These are phyloP conservation scores for Pharnaceum exiguum DNA, from an alignment of 148 eudicot species.

Conservation along the genomic window DNA sequence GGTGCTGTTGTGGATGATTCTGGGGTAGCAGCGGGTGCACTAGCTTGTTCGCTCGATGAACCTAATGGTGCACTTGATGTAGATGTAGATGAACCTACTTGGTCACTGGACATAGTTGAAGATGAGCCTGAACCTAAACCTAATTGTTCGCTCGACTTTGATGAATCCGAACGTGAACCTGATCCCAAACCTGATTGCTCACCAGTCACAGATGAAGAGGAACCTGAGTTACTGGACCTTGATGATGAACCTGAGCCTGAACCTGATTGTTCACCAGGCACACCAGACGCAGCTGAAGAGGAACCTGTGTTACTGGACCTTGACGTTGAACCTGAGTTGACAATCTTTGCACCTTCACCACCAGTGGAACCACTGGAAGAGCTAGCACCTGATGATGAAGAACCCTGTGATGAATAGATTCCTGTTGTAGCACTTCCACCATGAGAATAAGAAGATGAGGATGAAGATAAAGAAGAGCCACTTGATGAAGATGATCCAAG, in stretches of 20 bases:
- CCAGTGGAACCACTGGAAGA: not conserved
- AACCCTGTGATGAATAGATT: not conserved
- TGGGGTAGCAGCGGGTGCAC: not conserved
- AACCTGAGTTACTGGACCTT: not conserved
- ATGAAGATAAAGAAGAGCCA: conserved; percentile 13
- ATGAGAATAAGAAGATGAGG: conserved; percentile 6
- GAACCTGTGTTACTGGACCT: not conserved
- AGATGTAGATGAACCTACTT: conserved; percentile 4
- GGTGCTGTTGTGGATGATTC: conserved; percentile 1
- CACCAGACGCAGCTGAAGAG: not conserved
- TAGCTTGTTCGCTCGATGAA: not conserved
- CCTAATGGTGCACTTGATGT: not conserved
- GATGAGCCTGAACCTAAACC: not conserved
- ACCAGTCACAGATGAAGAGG: not conserved
- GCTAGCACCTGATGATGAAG: not conserved
- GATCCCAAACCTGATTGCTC: not conserved
- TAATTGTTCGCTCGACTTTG: no score
- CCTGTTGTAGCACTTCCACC: not conserved
- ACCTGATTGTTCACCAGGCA: no score
- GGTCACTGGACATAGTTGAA: no score
- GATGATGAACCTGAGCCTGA: not conserved
- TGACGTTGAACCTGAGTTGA: not conserved
- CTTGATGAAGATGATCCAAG: not conserved
- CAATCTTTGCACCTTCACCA: no score
- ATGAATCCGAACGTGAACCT: not conserved